Conservation (phyloP, 1,139 yeast genomes). For the Kodamaea fungicola region DNA sequence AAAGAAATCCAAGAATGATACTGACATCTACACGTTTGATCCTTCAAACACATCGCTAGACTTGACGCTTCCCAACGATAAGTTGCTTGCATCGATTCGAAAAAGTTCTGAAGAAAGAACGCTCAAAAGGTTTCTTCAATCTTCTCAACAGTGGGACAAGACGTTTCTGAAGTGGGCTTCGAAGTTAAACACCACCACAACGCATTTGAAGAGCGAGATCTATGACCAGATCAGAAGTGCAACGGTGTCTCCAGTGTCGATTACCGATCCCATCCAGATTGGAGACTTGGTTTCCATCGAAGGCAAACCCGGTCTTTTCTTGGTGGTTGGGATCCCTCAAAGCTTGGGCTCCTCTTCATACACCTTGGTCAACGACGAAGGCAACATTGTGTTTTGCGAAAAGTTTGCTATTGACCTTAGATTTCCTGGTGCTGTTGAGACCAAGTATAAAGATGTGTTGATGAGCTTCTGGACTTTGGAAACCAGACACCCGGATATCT, state of each 20-base stretch:
- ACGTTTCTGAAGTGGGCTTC: not conserved
- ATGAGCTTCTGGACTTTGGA: slow-evolving; percentile 30
- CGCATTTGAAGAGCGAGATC: slow-evolving; percentile 1
- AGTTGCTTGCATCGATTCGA: slow-evolving; percentile 15
- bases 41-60: slow-evolving; percentile 14
- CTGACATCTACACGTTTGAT: slow-evolving; percentile 7
- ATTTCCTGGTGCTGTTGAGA: slow-evolving; percentile 53
- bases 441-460: slow-evolving; percentile 16
- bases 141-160: slow-evolving; percentile 22
- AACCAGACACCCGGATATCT: slow-evolving; percentile 27
- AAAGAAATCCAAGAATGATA: not conserved
- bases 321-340: slow-evolving; percentile 33
- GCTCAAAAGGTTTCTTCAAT: slow-evolving; percentile 16
- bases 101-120: slow-evolving; percentile 14
- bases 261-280: slow-evolving; percentile 23
- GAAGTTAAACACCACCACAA: not conserved
- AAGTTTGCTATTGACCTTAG: slow-evolving; percentile 46
- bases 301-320: slow-evolving; percentile 28
- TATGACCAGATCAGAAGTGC: slow-evolving; percentile 19
- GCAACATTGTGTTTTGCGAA: slow-evolving; percentile 50
- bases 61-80: slow-evolving; percentile 11
- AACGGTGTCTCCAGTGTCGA: slow-evolving; percentile 21
- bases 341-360: slow-evolving; percentile 30
- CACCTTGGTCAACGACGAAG: slow-evolving; percentile 53
- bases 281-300: slow-evolving; percentile 40